Evolutionary conservation across 225 moss, liverwort and hornwort species (phyloP), one percentile per base, ranked within the genome.

Genomic region (Thuidium tamariscinum): DNA sequence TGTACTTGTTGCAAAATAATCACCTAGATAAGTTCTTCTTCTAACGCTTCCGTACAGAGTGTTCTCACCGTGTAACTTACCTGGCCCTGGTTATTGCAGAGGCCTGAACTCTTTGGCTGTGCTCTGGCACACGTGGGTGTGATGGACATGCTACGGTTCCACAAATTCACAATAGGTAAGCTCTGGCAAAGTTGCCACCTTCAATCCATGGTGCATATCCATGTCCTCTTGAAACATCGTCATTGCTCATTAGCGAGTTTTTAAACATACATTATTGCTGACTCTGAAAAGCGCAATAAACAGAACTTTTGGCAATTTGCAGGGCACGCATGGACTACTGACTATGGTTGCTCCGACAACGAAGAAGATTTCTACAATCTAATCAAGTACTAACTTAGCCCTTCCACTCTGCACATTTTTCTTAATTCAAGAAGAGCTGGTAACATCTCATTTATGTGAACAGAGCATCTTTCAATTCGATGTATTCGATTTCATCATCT

Each of bases 81-180:
- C 11, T 81, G 62, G 25, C 57, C 72, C 41, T 68, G 67, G 16
- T 63, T 44, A 86, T 80, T 80, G 86, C 90, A 97, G 97, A 94
- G 94, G 79, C 96, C 97, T 72, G 97, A 97, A 79, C 92, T 97
- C 59, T 95, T 94, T 83, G 96, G 97, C 82, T 97, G 97, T 87
- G 97, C 91, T 37, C 86, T 97, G 68, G 97, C 96, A 23, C 95
- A 96, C 66, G 97, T 97, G 49, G 97, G 97, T 70, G 96, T 97
- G 77, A 97, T 97, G 97, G 97, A 96, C 83, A 93, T 97, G 96
- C 91, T 97, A 59, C 91, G 96, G 39, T 97, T 97, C 82, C 97
- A 97, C 90, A 97, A 94, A 86, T 97, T 97, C 83, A 97, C 97
- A 49, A 97, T 97, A 46, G 97, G 97, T 97, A 91, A 90, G 91